These are phyloP conservation scores for Trifolium pratense DNA, from an alignment of 306 rosid species.

Conservation along the genomic window DNA sequence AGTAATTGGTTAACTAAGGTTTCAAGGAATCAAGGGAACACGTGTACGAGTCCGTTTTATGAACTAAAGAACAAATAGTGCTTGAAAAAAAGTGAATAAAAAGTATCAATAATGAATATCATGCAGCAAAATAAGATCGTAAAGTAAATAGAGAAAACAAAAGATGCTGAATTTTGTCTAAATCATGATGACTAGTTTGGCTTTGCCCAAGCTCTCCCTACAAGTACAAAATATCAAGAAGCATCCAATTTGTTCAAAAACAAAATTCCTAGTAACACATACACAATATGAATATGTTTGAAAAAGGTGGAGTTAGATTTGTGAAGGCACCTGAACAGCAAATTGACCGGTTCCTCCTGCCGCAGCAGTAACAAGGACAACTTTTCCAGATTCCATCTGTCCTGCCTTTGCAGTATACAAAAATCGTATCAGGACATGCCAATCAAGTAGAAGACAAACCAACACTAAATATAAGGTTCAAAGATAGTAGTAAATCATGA, in stretches of 20 bases:
- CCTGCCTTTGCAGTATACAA: constrained; percentile 65
- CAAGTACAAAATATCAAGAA: constrained; percentile 24
- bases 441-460: constrained; percentile 18
- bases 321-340: constrained; percentile 81
- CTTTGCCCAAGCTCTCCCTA: constrained; percentile 4
- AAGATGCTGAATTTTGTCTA: constrained; percentile 14
- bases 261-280: constrained; percentile 30
- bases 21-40: constrained; percentile 25
- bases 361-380: constrained; percentile 98
- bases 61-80: constrained; percentile 28
- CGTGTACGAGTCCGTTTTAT: constrained; percentile 1
- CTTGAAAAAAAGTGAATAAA: constrained; percentile 28
- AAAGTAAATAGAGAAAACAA: constrained; percentile 21
- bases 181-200: not conserved
- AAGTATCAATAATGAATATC: constrained; percentile 12
- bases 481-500: constrained; percentile 17
- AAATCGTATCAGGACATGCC: constrained; percentile 38
- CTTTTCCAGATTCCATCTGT: constrained; percentile 85
- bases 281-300: not conserved
- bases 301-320: constrained; percentile 39
- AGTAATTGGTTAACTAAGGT: constrained; percentile 27
- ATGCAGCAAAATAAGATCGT: not conserved
- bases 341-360: constrained; percentile 99
- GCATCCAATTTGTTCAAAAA: constrained; percentile 7
- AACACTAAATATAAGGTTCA: constrained; percentile 31